A percentile compares a stretch with the other conserved stretches of the same genome.
Evolutionary conservation across 768 basidiomycete genomes (phyloP).

Genomic region (Termitomyces sp.): DNA sequence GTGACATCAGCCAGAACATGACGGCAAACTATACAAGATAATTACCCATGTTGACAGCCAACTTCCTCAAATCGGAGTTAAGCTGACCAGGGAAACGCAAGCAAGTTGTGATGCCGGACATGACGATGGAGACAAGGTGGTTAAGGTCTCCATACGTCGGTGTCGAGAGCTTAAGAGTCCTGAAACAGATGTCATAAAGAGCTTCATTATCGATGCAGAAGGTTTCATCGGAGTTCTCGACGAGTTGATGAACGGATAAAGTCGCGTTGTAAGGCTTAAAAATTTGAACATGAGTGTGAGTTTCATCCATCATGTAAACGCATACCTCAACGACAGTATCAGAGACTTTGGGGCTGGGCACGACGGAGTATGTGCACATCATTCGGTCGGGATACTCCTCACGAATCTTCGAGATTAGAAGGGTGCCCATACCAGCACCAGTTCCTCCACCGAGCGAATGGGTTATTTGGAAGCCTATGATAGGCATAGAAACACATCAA

Average conservation of each 20-base stretch:
- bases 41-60: slow-evolving; percentile 98
- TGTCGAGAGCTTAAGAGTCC: slow-evolving; percentile 92
- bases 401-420: slow-evolving; percentile 97
- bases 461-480: slow-evolving; percentile 92
- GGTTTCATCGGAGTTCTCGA: slow-evolving; percentile 99
- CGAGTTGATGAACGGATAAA: slow-evolving; percentile 96
- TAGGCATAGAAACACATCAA: slow-evolving; percentile 4
- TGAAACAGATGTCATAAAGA: slow-evolving; percentile 98
- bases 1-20: not conserved
- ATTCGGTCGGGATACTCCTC: slow-evolving; percentile 99
- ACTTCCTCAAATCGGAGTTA: slow-evolving; percentile 96
- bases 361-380: slow-evolving; percentile 99
- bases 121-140: slow-evolving; percentile 95
- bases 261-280: slow-evolving; percentile 94
- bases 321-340: slow-evolving; percentile 95
- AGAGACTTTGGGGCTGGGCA: slow-evolving; percentile 95
- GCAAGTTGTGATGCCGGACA: slow-evolving; percentile 98
- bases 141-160: slow-evolving; percentile 98
- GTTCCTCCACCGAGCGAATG: slow-evolving; percentile 99
- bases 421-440: slow-evolving; percentile 99
- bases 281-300: not conserved
- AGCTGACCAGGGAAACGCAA: slow-evolving; percentile 99
- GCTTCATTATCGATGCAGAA: slow-evolving; percentile 99
- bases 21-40: slow-evolving; percentile 7
- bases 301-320: not conserved